Conservation (phyloP, 331 rosid species). For the Quercus phellos region DNA sequence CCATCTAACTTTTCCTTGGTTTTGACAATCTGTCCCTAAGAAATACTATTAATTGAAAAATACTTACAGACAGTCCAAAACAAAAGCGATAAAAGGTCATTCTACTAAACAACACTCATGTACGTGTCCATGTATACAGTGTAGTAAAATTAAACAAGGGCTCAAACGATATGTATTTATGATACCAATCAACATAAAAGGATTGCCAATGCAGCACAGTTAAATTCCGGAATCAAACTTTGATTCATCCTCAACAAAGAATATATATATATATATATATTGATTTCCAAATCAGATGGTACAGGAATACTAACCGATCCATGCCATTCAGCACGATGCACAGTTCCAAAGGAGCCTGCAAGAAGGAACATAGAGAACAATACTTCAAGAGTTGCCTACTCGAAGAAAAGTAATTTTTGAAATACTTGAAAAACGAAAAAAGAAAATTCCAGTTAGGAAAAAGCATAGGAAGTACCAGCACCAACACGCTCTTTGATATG, state of each 20-base stretch:
- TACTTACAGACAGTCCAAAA: not conserved
- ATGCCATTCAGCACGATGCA: constrained; percentile 97
- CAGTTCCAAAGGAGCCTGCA: constrained; percentile 96
- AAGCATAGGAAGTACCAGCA: constrained; percentile 64
- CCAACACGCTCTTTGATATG: constrained; percentile 85
- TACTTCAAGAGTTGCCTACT: constrained; percentile 7
- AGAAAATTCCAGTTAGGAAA: not conserved
- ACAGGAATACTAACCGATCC: constrained; percentile 69
- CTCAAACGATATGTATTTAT: not conserved
- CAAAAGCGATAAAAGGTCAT: not conserved
- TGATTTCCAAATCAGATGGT: not conserved
- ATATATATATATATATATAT: not conserved
- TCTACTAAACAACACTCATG: not conserved
- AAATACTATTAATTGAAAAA: not conserved
- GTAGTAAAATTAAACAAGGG: not conserved
- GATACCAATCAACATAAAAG: not conserved
- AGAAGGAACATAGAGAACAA: constrained; percentile 3
- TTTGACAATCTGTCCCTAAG: not conserved
- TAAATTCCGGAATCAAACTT: not conserved
- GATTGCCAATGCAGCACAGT: not conserved
- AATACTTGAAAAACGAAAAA: not conserved
- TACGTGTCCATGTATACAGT: not conserved
- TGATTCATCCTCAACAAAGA: not conserved
- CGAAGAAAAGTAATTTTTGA: constrained; percentile 1
- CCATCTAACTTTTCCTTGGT: not conserved